A percentile compares a stretch with the other conserved stretches of the same genome.
phyloP scores from a whole-genome alignment of 148 eudicot species.

The Vaccinium corymbosum region DNA sequence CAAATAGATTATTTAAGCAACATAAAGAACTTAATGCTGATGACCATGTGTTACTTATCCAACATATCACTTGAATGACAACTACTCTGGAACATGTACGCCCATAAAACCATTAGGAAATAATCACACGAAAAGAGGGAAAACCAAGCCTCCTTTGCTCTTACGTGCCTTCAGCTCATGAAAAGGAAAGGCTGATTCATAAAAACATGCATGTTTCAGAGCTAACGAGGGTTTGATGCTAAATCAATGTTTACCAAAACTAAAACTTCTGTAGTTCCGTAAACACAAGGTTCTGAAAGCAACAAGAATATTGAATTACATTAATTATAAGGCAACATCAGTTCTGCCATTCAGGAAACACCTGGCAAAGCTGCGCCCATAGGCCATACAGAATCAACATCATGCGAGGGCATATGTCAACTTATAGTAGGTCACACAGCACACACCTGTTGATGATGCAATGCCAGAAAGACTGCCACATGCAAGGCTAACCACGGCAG shows the following conservation, averaged over 20 bases:
- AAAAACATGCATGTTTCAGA: background rate
- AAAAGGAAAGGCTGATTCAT: background rate
- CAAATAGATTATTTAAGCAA: background rate
- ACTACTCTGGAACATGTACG: background rate
- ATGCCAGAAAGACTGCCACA: slow-evolving; percentile 78
- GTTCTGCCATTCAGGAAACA: background rate
- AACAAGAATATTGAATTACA: background rate
- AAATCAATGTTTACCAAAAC: background rate
- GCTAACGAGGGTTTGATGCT: background rate
- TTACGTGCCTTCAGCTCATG: background rate
- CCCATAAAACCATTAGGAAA: background rate
- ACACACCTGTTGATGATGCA: slow-evolving; percentile 74
- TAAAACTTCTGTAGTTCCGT: background rate
- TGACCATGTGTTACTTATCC: background rate
- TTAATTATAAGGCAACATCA: background rate
- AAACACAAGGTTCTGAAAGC: background rate
- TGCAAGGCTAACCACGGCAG: slow-evolving; percentile 53
- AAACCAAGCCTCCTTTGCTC: background rate
- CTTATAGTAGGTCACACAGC: background rate
- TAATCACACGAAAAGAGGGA: background rate
- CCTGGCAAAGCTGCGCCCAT: background rate
- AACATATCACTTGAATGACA: background rate
- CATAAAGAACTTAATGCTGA: slow-evolving; percentile 4
- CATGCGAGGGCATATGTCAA: background rate
- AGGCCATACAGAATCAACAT: background rate